phyloP scores from a whole-genome alignment of 2,329 filamentous ascomycete genomes.

The Arthrobotrys conoides region DNA sequence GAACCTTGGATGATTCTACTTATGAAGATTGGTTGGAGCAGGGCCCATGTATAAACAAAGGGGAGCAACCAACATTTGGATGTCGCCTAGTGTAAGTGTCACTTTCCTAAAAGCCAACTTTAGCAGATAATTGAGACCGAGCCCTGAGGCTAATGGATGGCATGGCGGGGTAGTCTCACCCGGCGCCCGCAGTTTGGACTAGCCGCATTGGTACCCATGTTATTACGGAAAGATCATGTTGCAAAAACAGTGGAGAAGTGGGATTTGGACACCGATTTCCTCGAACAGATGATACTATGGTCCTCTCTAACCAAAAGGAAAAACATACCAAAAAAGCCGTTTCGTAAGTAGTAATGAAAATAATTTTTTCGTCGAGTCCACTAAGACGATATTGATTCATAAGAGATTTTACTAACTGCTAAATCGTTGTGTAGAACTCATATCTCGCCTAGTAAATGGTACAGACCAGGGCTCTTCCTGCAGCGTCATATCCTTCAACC shows the following conservation, averaged over 20 bases:
- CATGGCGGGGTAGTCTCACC: not conserved
- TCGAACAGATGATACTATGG: conserved; percentile 37
- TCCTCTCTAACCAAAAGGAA: conserved; percentile 23
- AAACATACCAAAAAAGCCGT: conserved; percentile 28
- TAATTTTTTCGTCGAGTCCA: not conserved
- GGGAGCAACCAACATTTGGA: conserved; percentile 17
- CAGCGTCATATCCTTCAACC: conserved; percentile 28
- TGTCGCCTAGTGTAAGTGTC: conserved; percentile 23
- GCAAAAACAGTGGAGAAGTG: conserved; percentile 24
- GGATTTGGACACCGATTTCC: conserved; percentile 28
- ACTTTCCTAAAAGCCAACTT: not conserved
- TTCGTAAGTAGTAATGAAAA: conserved; percentile 14
- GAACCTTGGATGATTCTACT: conserved; percentile 28
- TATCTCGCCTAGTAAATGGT: conserved; percentile 25
- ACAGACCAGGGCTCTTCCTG: conserved; percentile 36
- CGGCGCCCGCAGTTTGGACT: conserved; percentile 22
- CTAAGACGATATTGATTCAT: not conserved
- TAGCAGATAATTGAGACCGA: not conserved
- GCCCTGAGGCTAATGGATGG: not conserved
- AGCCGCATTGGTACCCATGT: conserved; percentile 19
- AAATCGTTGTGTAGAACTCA: conserved; percentile 1
- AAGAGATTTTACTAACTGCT: not conserved
- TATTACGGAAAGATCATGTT: conserved; percentile 29
- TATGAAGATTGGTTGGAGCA: conserved; percentile 43
- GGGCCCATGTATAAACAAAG: conserved; percentile 16